Evolutionary conservation across 2,329 filamentous ascomycete genomes (phyloP).

Genomic region (Alternaria viburni): DNA sequence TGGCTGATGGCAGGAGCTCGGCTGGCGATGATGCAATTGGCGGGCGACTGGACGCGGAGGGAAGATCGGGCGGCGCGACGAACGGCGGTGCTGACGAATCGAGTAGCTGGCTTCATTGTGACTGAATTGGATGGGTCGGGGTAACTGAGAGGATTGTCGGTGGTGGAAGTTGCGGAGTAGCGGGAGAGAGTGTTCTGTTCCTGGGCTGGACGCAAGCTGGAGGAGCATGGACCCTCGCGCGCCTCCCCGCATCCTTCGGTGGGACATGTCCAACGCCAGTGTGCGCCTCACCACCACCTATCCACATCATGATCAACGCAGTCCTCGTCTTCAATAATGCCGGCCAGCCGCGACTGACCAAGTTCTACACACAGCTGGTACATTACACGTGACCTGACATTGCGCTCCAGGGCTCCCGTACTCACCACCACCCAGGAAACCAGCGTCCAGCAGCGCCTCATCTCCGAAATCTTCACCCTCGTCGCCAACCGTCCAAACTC

Average conservation of each 20-base stretch:
- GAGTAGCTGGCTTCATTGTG: conserved; percentile 34
- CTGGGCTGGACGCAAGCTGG: conserved; percentile 3
- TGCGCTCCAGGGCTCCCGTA: background rate
- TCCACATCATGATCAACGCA: conserved; percentile 85
- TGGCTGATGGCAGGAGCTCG: conserved; percentile 18
- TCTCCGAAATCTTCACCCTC: conserved; percentile 95
- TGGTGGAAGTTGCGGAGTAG: conserved; percentile 1
- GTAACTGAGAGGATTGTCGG: background rate
- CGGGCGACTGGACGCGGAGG: conserved; percentile 25
- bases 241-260: conserved; percentile 10
- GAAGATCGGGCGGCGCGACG: conserved; percentile 31
- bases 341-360: conserved; percentile 93
- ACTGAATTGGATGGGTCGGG: background rate
- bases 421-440: conserved; percentile 72
- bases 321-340: conserved; percentile 99
- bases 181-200: conserved; percentile 8
- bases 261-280: background rate
- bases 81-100: conserved; percentile 26
- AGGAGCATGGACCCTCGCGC: conserved; percentile 10
- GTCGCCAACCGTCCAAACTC: conserved; percentile 90
- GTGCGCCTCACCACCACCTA: background rate
- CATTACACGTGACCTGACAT: conserved; percentile 21
- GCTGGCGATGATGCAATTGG: conserved; percentile 35
- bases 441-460: conserved; percentile 93
- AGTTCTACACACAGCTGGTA: conserved; percentile 98